These are phyloP conservation scores for Nothophoma quercina DNA, from an alignment of 2,329 filamentous ascomycete genomes.

Conservation along the genomic window DNA sequence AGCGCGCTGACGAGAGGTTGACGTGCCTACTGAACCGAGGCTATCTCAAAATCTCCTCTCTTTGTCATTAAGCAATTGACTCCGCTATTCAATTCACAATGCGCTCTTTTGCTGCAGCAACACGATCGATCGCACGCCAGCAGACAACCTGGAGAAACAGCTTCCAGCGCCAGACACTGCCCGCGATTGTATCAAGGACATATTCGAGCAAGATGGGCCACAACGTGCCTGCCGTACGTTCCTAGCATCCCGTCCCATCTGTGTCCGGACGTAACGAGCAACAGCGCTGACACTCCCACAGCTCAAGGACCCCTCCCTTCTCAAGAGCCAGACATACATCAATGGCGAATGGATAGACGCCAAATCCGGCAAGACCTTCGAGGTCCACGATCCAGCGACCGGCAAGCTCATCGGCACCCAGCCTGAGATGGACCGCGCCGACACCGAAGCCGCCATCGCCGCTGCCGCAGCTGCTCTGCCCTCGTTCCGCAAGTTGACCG, in stretches of 20 bases:
- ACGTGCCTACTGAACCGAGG: constrained; percentile 11
- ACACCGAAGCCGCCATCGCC: constrained; percentile 81
- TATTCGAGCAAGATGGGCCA: constrained; percentile 54
- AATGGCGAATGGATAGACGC: constrained; percentile 92
- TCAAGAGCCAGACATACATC: constrained; percentile 86
- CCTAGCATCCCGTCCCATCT: not conserved
- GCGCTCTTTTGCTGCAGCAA: constrained; percentile 44
- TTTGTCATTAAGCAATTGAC: constrained; percentile 5
- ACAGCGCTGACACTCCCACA: constrained; percentile 29
- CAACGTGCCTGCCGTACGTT: constrained; percentile 51
- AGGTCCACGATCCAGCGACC: constrained; percentile 84
- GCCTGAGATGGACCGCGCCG: constrained; percentile 81
- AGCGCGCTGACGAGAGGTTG: constrained; percentile 16
- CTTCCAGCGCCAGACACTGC: constrained; percentile 43
- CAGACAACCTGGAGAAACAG: constrained; percentile 35
- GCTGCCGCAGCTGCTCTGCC: constrained; percentile 81
- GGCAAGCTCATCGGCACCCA: constrained; percentile 81
- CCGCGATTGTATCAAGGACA: constrained; percentile 46
- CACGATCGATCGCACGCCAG: constrained; percentile 43
- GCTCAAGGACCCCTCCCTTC: constrained; percentile 65
- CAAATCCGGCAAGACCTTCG: constrained; percentile 88
- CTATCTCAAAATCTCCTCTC: not conserved
- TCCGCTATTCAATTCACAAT: constrained; percentile 27
- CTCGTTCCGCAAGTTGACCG: constrained; percentile 73
- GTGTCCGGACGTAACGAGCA: not conserved